A percentile compares a stretch with the other conserved stretches of the same genome.
phyloP scores from a whole-genome alignment of 495 filamentous ascomycete species.

The Neurospora sp. region DNA sequence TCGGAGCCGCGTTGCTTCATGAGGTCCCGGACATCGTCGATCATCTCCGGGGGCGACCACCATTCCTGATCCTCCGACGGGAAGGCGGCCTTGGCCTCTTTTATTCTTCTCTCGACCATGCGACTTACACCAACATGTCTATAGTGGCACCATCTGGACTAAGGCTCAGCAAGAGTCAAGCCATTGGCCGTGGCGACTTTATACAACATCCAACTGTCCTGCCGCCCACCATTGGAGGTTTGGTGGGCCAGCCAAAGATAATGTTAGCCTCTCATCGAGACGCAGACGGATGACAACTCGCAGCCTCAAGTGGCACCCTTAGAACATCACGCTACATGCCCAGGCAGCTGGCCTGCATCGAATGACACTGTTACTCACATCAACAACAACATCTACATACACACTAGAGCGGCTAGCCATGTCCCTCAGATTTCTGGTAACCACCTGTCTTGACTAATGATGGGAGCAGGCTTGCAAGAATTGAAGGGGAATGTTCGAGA shows the following conservation, averaged over 20 bases:
- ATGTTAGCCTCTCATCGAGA: not conserved
- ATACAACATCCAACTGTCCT: not conserved
- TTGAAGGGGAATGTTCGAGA: not conserved
- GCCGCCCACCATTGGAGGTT: not conserved
- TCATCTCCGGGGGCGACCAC: not conserved
- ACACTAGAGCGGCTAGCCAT: not conserved
- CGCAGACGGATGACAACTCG: not conserved
- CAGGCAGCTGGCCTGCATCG: not conserved
- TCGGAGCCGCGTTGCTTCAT: not conserved
- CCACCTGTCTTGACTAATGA: not conserved
- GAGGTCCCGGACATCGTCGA: not conserved
- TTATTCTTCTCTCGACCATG: not conserved
- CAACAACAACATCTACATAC: not conserved
- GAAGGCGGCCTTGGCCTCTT: not conserved
- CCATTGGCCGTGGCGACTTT: not conserved
- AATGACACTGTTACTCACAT: not conserved
- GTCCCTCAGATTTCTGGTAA: not conserved
- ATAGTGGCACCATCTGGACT: not conserved
- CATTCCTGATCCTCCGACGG: not conserved
- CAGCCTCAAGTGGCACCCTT: not conserved
- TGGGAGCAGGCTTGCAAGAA: not conserved
- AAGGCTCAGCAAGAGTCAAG: not conserved
- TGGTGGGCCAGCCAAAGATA: not conserved
- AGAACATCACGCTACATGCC: not conserved
- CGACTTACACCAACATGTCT: not conserved